Conservation (phyloP, 139 green algal genomes). For the Axilococcus clingmanii region DNA sequence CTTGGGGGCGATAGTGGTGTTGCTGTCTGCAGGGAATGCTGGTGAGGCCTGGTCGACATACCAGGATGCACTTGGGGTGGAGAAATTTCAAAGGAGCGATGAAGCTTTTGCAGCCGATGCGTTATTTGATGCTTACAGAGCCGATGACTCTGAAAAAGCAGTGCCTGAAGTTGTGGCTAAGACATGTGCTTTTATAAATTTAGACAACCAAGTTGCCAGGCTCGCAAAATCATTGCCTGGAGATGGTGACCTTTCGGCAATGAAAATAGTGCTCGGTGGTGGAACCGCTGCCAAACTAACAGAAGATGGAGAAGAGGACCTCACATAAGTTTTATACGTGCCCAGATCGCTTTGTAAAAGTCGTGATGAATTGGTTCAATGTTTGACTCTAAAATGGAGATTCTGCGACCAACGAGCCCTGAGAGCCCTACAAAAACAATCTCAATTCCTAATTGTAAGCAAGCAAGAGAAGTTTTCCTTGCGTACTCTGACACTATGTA, state of each 20-base stretch:
- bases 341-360: too few species aligned
- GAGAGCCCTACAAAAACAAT: too few species aligned
- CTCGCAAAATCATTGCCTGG: slow-evolving; percentile 38
- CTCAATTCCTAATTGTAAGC: too few species aligned
- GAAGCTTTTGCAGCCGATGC: slow-evolving; percentile 63
- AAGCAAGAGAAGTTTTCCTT: too few species aligned
- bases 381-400: too few species aligned
- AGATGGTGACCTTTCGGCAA: not conserved
- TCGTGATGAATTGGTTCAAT: too few species aligned
- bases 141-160: slow-evolving; percentile 9
- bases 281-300: slow-evolving; percentile 10
- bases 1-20: slow-evolving; percentile 56
- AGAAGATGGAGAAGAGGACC: slow-evolving; percentile 29
- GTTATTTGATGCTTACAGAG: slow-evolving; percentile 65
- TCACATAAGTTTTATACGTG: slow-evolving; percentile 35
- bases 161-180: slow-evolving; percentile 7
- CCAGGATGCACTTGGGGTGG: slow-evolving; percentile 60
- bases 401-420: too few species aligned
- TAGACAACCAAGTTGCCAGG: slow-evolving; percentile 29
- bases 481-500: too few species aligned
- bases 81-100: slow-evolving; percentile 48
- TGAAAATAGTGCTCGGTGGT: slow-evolving; percentile 5
- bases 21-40: slow-evolving; percentile 43
- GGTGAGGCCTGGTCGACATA: slow-evolving; percentile 43
- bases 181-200: slow-evolving; percentile 20